Percentiles rank a stretch among this genome's conserved stretches.
phyloP scores from a whole-genome alignment of 352 stramenopile genomes.

The Globisporangium abappressorium region DNA sequence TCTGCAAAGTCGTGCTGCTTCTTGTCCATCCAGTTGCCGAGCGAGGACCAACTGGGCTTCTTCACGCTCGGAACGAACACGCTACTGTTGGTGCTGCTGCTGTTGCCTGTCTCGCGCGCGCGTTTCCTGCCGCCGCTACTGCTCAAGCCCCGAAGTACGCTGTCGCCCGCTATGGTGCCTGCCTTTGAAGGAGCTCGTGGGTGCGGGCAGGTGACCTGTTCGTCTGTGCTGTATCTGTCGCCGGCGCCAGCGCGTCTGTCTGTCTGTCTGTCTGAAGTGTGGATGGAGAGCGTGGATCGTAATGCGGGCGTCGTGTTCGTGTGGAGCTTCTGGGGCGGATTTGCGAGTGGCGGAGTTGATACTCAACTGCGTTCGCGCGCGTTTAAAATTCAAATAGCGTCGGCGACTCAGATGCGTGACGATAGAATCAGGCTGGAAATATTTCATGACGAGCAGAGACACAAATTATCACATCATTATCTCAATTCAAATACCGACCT shows the following conservation, averaged over 20 bases:
- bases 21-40: slow-evolving; percentile 11
- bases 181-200: neutral
- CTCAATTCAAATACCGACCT: neutral
- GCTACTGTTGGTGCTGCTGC: slow-evolving; percentile 11
- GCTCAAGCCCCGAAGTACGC: slow-evolving; percentile 5
- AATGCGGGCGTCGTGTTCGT: neutral
- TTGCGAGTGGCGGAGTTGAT: slow-evolving; percentile 5
- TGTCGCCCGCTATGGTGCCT: slow-evolving; percentile 15
- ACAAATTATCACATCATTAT: too few species aligned
- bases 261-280: neutral
- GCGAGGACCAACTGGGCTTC: slow-evolving; percentile 15
- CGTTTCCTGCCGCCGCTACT: slow-evolving; percentile 30
- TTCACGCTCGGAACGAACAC: slow-evolving; percentile 27
- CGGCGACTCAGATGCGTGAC: neutral
- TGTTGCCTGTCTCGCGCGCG: slow-evolving; percentile 23
- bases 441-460: neutral
- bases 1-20: slow-evolving; percentile 3
- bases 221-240: neutral
- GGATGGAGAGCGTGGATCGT: slow-evolving; percentile 3
- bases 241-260: neutral
- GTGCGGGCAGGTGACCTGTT: slow-evolving; percentile 3
- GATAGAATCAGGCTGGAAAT: neutral
- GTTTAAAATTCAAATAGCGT: slow-evolving; percentile 17
- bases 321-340: slow-evolving; percentile 10
- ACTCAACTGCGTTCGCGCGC: neutral